Conservation (phyloP, 805 yeast genomes). For the Pichia cephalocereana region DNA sequence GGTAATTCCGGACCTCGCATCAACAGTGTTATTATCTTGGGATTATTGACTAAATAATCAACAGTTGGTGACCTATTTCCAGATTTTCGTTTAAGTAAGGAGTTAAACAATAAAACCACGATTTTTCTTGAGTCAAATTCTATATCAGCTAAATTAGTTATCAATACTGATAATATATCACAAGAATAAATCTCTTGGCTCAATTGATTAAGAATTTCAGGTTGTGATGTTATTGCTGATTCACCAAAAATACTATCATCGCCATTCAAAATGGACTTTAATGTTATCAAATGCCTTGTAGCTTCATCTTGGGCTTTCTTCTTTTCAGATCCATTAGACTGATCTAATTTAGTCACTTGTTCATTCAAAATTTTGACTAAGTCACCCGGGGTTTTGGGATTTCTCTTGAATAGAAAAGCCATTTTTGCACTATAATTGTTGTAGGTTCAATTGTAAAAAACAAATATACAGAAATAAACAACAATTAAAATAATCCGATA, state of each 20-base stretch:
- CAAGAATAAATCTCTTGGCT: conserved; percentile 72
- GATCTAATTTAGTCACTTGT: conserved; percentile 54
- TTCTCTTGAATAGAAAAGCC: conserved; percentile 88
- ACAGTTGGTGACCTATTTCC: conserved; percentile 79
- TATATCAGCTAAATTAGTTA: conserved; percentile 50
- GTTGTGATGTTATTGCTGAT: conserved; percentile 28
- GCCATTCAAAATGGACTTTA: conserved; percentile 45
- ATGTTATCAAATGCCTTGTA: conserved; percentile 51
- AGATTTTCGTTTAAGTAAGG: conserved; percentile 68
- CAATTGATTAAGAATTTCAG: conserved; percentile 65
- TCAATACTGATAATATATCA: conserved; percentile 57
- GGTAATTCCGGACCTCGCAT: conserved; percentile 65
- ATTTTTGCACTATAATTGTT: conserved; percentile 26
- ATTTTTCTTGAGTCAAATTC: conserved; percentile 90
- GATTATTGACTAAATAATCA: conserved; percentile 64
- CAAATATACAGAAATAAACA: no score
- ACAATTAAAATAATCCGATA: no score
- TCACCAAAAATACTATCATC: conserved; percentile 31
- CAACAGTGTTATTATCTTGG: conserved; percentile 53
- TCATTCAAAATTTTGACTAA: conserved; percentile 70
- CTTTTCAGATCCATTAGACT: conserved; percentile 24
- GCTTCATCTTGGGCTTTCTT: conserved; percentile 62
- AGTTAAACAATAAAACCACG: conserved; percentile 61
- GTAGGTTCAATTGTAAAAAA: no score
- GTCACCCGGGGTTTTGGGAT: conserved; percentile 84